Percentiles rank a stretch among this genome's conserved stretches.
These are phyloP conservation scores for Daldinia decipiens DNA, from an alignment of 495 filamentous ascomycete genomes.

Conservation along the genomic window DNA sequence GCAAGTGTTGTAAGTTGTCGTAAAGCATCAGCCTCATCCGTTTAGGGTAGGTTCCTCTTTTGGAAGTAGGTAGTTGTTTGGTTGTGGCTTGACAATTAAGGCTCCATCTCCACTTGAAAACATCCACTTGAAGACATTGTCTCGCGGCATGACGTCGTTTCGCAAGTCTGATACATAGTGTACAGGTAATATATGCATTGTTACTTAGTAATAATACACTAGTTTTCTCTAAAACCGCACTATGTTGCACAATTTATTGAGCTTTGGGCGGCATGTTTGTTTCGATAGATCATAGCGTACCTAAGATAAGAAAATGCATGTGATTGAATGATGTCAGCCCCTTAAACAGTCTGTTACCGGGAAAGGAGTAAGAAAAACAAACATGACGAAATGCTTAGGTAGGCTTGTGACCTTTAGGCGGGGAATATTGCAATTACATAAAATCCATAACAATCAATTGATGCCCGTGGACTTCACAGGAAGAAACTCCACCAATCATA, in stretches of 20 bases:
- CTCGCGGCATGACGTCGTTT: conserved; percentile 30
- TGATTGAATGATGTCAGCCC: conserved; percentile 38
- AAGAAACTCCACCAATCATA: conserved; percentile 1
- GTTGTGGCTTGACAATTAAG: conserved; percentile 39
- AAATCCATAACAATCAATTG: background rate
- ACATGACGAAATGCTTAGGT: conserved; percentile 30
- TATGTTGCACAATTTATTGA: background rate
- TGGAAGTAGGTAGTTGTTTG: conserved; percentile 29
- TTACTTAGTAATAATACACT: background rate
- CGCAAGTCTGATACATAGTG: too few relatives aligned
- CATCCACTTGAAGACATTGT: conserved; percentile 14
- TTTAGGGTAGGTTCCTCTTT: conserved; percentile 39
- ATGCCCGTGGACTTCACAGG: background rate
- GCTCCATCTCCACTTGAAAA: conserved; percentile 22
- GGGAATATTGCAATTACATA: conserved; percentile 7
- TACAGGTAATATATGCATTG: too few relatives aligned
- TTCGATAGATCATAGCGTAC: background rate
- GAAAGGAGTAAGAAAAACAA: conserved; percentile 21
- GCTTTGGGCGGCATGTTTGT: too few relatives aligned
- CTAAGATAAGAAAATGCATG: conserved; percentile 14
- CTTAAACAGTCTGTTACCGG: conserved; percentile 10
- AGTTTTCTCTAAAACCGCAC: background rate
- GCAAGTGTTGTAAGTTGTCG: background rate
- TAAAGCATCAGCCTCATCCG: conserved; percentile 29
- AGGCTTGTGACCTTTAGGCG: conserved; percentile 22